Percentiles rank a stretch among this genome's conserved stretches.
Conservation (phyloP, 495 filamentous ascomycete genomes). For the Coniosporium apollinis region DNA sequence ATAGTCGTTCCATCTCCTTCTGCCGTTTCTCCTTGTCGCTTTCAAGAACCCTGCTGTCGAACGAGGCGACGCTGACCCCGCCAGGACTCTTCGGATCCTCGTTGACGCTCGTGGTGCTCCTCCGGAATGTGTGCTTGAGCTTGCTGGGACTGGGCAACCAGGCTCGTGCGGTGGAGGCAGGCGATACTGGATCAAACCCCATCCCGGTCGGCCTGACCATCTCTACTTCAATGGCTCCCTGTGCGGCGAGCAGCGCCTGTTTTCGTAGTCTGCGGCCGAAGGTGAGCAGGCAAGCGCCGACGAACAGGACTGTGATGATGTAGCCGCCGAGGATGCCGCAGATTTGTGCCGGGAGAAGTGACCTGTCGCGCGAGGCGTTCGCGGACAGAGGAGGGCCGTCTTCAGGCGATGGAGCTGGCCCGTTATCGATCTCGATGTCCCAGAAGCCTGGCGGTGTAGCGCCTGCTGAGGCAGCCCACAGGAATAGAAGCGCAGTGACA, state of each 20-base stretch:
- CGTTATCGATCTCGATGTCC: conserved; percentile 4
- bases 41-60: conserved; percentile 61
- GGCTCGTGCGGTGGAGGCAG: conserved; percentile 21
- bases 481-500: too few relatives aligned
- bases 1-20: conserved; percentile 73
- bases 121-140: conserved; percentile 16
- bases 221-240: conserved; percentile 39
- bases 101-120: conserved; percentile 19
- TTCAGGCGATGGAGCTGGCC: conserved; percentile 13
- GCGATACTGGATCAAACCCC: conserved; percentile 16
- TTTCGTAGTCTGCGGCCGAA: conserved; percentile 36
- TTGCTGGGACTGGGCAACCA: conserved; percentile 14
- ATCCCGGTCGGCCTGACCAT: conserved; percentile 35
- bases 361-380: conserved; percentile 11
- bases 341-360: conserved; percentile 14
- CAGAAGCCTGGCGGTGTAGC: too few relatives aligned
- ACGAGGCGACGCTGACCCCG: conserved; percentile 34
- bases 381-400: conserved; percentile 15
- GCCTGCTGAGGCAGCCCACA: too few relatives aligned
- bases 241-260: conserved; percentile 29
- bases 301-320: conserved; percentile 11
- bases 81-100: conserved; percentile 17
- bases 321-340: conserved; percentile 15
- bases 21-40: conserved; percentile 55
- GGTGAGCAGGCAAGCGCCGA: conserved; percentile 38